These are phyloP conservation scores for Talaromyces sp. DNA, from an alignment of 2,329 filamentous ascomycete species.

Conservation along the genomic window DNA sequence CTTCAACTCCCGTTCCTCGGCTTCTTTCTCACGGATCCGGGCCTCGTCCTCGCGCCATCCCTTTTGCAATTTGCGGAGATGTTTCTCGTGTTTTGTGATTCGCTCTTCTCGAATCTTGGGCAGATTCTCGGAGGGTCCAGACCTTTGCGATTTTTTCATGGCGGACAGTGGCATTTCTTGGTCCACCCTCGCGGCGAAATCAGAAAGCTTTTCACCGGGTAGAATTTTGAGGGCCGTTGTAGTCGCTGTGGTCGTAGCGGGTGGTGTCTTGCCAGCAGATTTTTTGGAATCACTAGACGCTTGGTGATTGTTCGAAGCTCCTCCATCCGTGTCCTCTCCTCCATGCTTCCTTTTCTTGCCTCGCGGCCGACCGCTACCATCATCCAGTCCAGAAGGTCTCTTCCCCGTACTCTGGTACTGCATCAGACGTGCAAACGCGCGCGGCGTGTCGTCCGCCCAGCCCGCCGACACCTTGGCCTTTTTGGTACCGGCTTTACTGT, in stretches of 20 bases:
- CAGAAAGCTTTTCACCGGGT: constrained; percentile 74
- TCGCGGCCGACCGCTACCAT: constrained; percentile 48
- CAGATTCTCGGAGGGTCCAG: constrained; percentile 15
- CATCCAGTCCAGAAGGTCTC: constrained; percentile 57
- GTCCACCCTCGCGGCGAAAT: constrained; percentile 79
- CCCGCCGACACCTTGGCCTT: constrained; percentile 20
- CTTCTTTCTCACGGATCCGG: constrained; percentile 63
- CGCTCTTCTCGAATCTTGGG: constrained; percentile 47
- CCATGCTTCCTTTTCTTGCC: constrained; percentile 46
- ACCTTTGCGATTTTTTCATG: constrained; percentile 52
- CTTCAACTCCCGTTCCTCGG: constrained; percentile 71
- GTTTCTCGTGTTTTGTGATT: constrained; percentile 76
- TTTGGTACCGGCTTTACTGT: constrained; percentile 27
- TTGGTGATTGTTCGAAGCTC: neutral
- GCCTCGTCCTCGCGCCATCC: constrained; percentile 53
- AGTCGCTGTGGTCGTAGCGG: constrained; percentile 17
- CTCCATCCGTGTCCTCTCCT: constrained; percentile 9
- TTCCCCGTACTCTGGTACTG: constrained; percentile 59
- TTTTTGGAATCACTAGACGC: neutral
- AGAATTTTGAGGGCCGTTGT: constrained; percentile 58
- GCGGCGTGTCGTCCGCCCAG: constrained; percentile 70
- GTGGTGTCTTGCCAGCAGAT: neutral
- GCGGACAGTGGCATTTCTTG: constrained; percentile 71
- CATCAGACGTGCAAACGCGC: constrained; percentile 83
- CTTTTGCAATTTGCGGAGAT: constrained; percentile 57